Evolutionary conservation across 345 rosid genomes (phyloP), one percentile per base, ranked within the genome.

Genomic region (Aquilaria sinensis): DNA sequence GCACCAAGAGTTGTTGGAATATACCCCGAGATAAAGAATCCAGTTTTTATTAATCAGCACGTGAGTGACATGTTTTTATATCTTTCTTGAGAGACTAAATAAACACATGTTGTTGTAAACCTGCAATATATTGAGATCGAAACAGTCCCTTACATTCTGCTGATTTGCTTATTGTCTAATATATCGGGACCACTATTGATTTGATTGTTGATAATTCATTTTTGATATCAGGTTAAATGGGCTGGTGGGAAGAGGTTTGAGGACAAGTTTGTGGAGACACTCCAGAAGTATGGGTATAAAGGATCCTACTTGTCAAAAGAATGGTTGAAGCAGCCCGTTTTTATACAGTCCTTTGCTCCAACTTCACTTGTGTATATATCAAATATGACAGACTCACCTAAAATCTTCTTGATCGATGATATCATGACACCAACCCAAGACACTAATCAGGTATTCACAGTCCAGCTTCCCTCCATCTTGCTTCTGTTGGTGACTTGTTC

Each of bases 11-110:
- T 88, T 60, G 96, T 90, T 53, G 99, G 99, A 33, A 94, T 94
- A 67, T 94, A 94, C 77, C 97, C 99, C 2, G 99, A 94, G 84
- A 94, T 94, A 30, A 94, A 94, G 71, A 83, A 86, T 66, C 99
- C 99, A 3, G 89, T 86, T 55, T 75, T 94, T 52, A 88, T 88
- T 66, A 94, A 94, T 65, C 85, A 90, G 78, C 85, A 54, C 65
- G 96, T 90, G 67, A 83, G 90, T 73, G 1, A 5, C 5, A 37
- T 9, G 43, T 37, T 37, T 37, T 37, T 55, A 49, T 56, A 63
- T 60, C 47, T 62, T 41, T 14, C 10, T 31, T 11, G 34, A 62
- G 41, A 51, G 45, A 31, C 10, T 33, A 23, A 37, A 5, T 5
- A 6, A 37, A 9, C 43, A 37, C 8, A 37, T 37, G 0, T 4